Conservation (phyloP, 768 basidiomycete species). For the Russula compacta region DNA sequence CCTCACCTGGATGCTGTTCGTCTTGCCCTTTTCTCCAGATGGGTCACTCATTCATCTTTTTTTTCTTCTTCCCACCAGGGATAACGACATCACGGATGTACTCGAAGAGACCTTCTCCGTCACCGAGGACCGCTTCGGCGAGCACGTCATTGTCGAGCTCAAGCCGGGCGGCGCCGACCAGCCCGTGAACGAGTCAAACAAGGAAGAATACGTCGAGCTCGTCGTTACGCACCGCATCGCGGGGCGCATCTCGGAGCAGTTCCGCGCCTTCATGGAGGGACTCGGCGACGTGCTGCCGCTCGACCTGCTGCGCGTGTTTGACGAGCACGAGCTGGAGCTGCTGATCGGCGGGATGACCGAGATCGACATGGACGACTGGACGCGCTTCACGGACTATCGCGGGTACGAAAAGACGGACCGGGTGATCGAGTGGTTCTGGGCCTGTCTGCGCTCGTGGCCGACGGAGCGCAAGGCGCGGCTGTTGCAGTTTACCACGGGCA, state of each 20-base stretch:
- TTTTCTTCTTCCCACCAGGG: slow-evolving; percentile 34
- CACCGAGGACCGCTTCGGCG: slow-evolving; percentile 70
- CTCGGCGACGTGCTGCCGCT: slow-evolving; percentile 77
- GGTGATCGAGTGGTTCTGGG: slow-evolving; percentile 95
- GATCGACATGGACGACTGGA: slow-evolving; percentile 73
- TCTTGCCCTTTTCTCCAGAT: slow-evolving; percentile 14
- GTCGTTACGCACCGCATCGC: slow-evolving; percentile 81
- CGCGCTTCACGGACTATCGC: slow-evolving; percentile 88
- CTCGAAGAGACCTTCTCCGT: slow-evolving; percentile 65
- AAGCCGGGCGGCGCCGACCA: slow-evolving; percentile 51
- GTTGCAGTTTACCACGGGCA: slow-evolving; percentile 83
- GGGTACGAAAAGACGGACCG: slow-evolving; percentile 80
- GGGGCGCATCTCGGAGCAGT: slow-evolving; percentile 74
- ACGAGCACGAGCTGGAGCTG: slow-evolving; percentile 82
- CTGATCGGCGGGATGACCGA: slow-evolving; percentile 76
- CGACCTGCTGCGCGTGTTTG: slow-evolving; percentile 82
- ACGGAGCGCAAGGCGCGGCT: slow-evolving; percentile 80
- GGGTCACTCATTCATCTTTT: not conserved
- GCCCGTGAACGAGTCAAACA: slow-evolving; percentile 64
- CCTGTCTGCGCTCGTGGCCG: slow-evolving; percentile 84
- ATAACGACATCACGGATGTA: slow-evolving; percentile 68
- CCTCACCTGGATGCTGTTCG: slow-evolving; percentile 68
- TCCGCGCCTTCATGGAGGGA: slow-evolving; percentile 78
- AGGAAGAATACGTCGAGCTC: slow-evolving; percentile 66
- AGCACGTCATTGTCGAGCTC: slow-evolving; percentile 58